A percentile compares a stretch with the other conserved stretches of the same genome.
phyloP scores from a whole-genome alignment of 228 moss, liverwort and hornwort genomes.

The Sphagnum magellanicum region DNA sequence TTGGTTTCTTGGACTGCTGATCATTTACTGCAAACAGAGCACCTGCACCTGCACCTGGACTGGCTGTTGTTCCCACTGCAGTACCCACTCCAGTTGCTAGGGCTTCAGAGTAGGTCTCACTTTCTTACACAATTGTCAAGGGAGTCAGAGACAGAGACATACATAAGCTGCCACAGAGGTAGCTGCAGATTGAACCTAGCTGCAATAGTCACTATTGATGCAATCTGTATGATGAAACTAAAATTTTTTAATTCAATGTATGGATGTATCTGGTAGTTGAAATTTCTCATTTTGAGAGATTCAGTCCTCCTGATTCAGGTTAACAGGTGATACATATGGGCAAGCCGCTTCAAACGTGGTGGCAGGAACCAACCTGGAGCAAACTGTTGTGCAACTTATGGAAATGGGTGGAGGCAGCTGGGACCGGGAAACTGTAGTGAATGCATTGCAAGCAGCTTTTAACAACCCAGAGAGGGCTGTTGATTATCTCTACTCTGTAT shows the following conservation, averaged over 20 bases:
- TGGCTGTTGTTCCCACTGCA: background rate
- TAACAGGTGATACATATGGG: background rate
- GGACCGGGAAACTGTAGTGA: conserved; percentile 61
- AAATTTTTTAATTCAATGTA: background rate
- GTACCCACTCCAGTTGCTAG: conserved; percentile 23
- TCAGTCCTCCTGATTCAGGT: background rate
- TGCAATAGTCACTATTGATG: background rate
- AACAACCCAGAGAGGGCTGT: conserved; percentile 74
- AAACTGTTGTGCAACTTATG: conserved; percentile 50
- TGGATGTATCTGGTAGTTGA: too few relatives aligned
- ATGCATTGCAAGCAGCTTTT: conserved; percentile 65
- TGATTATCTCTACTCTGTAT: conserved; percentile 66
- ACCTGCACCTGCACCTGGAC: conserved; percentile 4
- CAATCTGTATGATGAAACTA: too few relatives aligned
- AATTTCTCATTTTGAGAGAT: too few relatives aligned
- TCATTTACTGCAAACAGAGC: background rate
- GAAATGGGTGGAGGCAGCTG: conserved; percentile 76
- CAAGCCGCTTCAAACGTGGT: conserved; percentile 51
- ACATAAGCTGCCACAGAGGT: conserved; percentile 4
- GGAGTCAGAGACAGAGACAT: background rate
- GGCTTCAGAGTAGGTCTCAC: conserved; percentile 35
- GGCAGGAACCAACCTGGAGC: conserved; percentile 52
- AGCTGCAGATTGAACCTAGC: conserved; percentile 12
- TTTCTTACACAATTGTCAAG: background rate
- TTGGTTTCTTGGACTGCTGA: background rate